Base-by-base conservation (phyloP, 805 yeast genomes). In the Candida parachauliodes region DNA sequence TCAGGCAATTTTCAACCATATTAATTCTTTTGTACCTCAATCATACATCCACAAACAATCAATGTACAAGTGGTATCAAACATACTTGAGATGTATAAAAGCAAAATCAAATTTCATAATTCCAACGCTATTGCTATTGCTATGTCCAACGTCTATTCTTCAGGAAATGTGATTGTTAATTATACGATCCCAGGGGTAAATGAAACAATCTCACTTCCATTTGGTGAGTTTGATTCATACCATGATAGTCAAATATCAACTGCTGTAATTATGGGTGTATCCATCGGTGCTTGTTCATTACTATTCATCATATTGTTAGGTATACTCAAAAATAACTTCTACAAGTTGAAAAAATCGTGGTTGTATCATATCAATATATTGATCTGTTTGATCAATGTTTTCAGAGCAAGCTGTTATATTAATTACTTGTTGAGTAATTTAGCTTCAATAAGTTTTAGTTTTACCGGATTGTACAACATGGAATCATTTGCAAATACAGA, bases 291-390 rank as follows among this genome's bases (percentile, higher is more conserved):
- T 7, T 32, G 43, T 33, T 32, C 42, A 4, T 12, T 41, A 4
- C 20, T 40, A n/a, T 26, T 41, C 5, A 17, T 44, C 5, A 19
- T 40, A 8, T 27, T 37, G 14, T 1, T 40, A 9, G 41, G 38
- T 12, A 32, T 36, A 2, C 25, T 32, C 14, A 32, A 32, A 17
- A 32, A 32, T 11, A 40, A 23, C 15, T 17, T 23, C 25, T 14
- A 24, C 9, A 25, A 32, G 16, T 28, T 32, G 24, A 32, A 28
- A 5, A 36, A 36, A 19, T 37, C 44, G 12, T 17, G 38, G 30
- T 75, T 88, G 20, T 91, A 87, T 55, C 55, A 80, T n/a, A 59
- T 88, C 31, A 88, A 89, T 57, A 80, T 79, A 53, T 35, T 68
- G 2, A 76, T 84, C 23, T 63, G 91, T 36, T 34, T 76, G 2